Evolutionary conservation across 225 moss, liverwort and hornwort genomes (phyloP), one percentile per base, ranked within the genome.

Genomic region (Thuidium tamariscinum): DNA sequence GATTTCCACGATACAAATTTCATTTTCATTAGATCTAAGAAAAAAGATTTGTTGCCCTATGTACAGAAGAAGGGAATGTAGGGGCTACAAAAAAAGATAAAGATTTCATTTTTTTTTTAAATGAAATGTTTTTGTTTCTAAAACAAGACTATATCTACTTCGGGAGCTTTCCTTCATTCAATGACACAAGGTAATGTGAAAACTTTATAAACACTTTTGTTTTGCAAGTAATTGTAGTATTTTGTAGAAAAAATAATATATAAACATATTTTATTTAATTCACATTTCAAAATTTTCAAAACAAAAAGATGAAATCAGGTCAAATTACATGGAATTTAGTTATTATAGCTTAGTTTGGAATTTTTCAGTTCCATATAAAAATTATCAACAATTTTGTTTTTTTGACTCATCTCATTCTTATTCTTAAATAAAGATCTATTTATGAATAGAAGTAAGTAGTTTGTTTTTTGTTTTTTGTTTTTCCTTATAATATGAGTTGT

Each of bases 71-170:
- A 30, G 1, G 16, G 62, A 32, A 16, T 62, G 16, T 0, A 4
- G 0, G 8, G 62, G 32, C 9, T 2, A 30, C 7, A 7, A 16
- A 32, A 16, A 16, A 60, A 62, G 16, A 16, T 7, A 15, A 32
- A n/a, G n/a, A n/a, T n/a, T n/a, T n/a, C n/a, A 32, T 32, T 16
- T 1, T 30, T 63, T 63, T 16, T 1, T 16, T 34, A 9, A 16
- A 18, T 9, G 0, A 66, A 66, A 66, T 36, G 36, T 36, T 0
- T 36, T 0, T n/a, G 0, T 65, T 36, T n/a, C 10, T 66, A 20
- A 11, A 36, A 66, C 11, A 20, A 11, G 11, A 11, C 36, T 36
- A 11, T 11, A 66, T 36, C 6, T 36, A 6, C 0, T 36, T 20
- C 1, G 3, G 0, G 0, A 66, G 1, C 1, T 20, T 66, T 20